These are phyloP conservation scores for Metarhizium anisopliae DNA, from an alignment of 2,329 filamentous ascomycete species.

Conservation along the genomic window DNA sequence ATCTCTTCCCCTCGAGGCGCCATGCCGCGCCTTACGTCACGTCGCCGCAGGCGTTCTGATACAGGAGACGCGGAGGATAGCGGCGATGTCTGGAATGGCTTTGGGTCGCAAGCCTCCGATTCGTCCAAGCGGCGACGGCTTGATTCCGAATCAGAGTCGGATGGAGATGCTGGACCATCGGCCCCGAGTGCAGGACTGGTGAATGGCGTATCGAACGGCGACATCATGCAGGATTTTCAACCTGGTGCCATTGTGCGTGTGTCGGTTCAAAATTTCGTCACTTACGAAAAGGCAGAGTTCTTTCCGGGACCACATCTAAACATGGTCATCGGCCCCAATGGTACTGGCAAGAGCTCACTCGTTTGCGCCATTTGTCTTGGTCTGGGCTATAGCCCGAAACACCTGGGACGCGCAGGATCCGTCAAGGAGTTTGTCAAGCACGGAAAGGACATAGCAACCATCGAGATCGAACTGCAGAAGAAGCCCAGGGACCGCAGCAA, in stretches of 20 bases:
- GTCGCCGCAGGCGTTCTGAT: constrained; percentile 35
- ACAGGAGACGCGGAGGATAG: constrained; percentile 31
- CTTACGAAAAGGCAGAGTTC: constrained; percentile 88
- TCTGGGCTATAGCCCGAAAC: constrained; percentile 71
- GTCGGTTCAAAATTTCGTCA: constrained; percentile 82
- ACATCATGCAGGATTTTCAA: constrained; percentile 35
- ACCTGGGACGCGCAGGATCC: constrained; percentile 78
- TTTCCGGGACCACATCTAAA: constrained; percentile 86
- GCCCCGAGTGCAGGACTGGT: constrained; percentile 8
- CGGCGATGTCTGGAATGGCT: constrained; percentile 14
- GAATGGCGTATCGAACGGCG: constrained; percentile 8
- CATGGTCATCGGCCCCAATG: constrained; percentile 99
- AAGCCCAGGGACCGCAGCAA: constrained; percentile 53
- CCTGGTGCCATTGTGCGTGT: constrained; percentile 86
- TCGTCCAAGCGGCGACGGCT: constrained; percentile 29
- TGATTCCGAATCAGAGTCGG: constrained; percentile 13
- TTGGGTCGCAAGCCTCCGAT: constrained; percentile 17
- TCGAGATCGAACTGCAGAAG: constrained; percentile 84
- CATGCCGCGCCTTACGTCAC: constrained; percentile 21
- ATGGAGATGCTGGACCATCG: constrained; percentile 7
- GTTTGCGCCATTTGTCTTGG: constrained; percentile 96
- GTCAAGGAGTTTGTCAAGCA: constrained; percentile 91
- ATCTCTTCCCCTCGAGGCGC: background rate
- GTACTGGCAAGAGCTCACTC: constrained; percentile 93
- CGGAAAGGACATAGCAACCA: constrained; percentile 63